Percentiles rank a stretch among this genome's conserved stretches.
Evolutionary conservation across 495 filamentous ascomycete genomes (phyloP).

Genomic region (Acidomyces sp.): DNA sequence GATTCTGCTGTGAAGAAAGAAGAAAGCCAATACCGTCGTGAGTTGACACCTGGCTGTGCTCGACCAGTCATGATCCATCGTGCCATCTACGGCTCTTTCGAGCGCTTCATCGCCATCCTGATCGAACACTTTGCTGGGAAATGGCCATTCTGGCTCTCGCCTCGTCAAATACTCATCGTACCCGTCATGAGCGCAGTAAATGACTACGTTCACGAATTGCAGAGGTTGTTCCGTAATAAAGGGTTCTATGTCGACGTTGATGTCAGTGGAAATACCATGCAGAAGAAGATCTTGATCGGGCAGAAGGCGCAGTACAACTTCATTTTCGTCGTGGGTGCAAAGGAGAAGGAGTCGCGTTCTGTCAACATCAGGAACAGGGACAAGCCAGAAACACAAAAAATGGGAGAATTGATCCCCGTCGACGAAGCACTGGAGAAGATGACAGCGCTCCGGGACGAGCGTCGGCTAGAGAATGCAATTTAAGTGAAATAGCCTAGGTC

Average conservation of each 20-base stretch:
- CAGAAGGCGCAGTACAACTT: slow-evolving; percentile 88
- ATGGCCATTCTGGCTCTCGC: slow-evolving; percentile 97
- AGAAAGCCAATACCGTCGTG: slow-evolving; percentile 29
- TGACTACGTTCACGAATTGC: slow-evolving; percentile 78
- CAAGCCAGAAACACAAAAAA: slow-evolving; percentile 66
- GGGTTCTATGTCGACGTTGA: slow-evolving; percentile 77
- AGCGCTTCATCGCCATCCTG: slow-evolving; percentile 88
- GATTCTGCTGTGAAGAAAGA: slow-evolving; percentile 18
- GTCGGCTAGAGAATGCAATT: slow-evolving; percentile 8
- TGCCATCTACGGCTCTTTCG: slow-evolving; percentile 83
- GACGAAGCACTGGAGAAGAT: slow-evolving; percentile 70
- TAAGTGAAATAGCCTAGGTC: neutral
- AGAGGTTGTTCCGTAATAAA: slow-evolving; percentile 41
- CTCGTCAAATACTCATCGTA: slow-evolving; percentile 80
- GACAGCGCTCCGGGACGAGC: slow-evolving; percentile 47
- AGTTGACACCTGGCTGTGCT: slow-evolving; percentile 55
- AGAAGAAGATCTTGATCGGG: slow-evolving; percentile 86
- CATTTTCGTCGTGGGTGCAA: slow-evolving; percentile 76
- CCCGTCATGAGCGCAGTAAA: slow-evolving; percentile 77
- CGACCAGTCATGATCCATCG: slow-evolving; percentile 96
- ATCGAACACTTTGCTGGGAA: slow-evolving; percentile 93
- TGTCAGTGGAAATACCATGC: slow-evolving; percentile 77
- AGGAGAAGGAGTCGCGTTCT: slow-evolving; percentile 59
- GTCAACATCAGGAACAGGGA: slow-evolving; percentile 90
- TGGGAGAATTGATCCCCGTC: slow-evolving; percentile 56